Conservation (phyloP, 108 stramenopile genomes). For the Ochromonas danica region DNA sequence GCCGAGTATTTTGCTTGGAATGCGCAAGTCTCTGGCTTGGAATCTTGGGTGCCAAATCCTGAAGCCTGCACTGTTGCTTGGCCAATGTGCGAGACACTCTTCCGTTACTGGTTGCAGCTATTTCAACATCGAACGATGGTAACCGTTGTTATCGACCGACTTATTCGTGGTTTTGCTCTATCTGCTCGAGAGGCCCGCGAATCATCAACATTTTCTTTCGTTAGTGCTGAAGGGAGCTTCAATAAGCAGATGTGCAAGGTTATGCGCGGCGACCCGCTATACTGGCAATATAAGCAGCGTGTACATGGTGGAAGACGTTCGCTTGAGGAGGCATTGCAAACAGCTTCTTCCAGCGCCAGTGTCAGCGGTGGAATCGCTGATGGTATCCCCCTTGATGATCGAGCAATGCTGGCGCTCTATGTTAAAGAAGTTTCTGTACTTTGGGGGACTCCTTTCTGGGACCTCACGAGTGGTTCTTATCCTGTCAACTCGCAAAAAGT, state of each 20-base stretch:
- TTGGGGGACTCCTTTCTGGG: too few species aligned
- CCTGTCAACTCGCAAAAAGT: too few species aligned
- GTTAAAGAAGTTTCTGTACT: too few species aligned
- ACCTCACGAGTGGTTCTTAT: too few species aligned
- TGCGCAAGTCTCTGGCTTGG: too few species aligned
- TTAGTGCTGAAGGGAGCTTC: background rate
- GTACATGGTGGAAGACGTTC: background rate
- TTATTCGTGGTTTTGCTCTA: background rate
- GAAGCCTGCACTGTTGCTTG: too few species aligned
- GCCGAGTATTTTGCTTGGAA: background rate
- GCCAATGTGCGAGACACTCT: too few species aligned
- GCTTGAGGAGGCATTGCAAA: background rate
- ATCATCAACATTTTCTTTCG: background rate
- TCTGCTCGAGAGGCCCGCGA: background rate
- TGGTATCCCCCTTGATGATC: too few species aligned
- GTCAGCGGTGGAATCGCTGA: background rate
- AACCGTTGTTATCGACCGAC: background rate
- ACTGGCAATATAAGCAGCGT: background rate
- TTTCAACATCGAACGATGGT: slow-evolving; percentile 20
- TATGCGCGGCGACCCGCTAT: background rate
- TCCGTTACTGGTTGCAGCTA: background rate
- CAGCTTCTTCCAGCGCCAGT: background rate
- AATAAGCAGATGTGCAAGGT: background rate
- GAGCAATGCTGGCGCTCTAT: too few species aligned
- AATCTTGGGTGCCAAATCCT: too few species aligned